Evolutionary conservation across 2,329 filamentous ascomycete species (phyloP).

Genomic region (Pseudogymnoascus destructans): DNA sequence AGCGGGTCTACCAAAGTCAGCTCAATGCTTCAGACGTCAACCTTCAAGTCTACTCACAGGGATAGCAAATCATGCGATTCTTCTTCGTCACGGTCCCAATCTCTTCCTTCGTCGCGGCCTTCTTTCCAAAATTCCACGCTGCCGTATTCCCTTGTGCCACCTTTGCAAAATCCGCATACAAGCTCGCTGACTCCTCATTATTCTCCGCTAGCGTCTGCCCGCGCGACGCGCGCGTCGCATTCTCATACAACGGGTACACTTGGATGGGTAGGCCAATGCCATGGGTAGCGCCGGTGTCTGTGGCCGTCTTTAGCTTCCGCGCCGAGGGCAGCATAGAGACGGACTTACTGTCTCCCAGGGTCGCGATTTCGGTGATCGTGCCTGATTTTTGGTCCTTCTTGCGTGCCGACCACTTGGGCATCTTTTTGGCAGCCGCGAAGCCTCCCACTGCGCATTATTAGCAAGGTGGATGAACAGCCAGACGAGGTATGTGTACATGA

Average conservation of each 20-base stretch:
- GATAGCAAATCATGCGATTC: constrained; percentile 56
- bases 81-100: constrained; percentile 41
- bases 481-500: constrained; percentile 31
- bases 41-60: constrained; percentile 35
- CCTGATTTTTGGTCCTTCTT: constrained; percentile 34
- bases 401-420: constrained; percentile 47
- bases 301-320: constrained; percentile 9
- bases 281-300: constrained; percentile 43
- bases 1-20: constrained; percentile 41
- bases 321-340: constrained; percentile 6
- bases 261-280: constrained; percentile 51
- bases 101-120: constrained; percentile 31
- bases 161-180: constrained; percentile 49
- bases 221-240: constrained; percentile 43
- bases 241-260: constrained; percentile 55
- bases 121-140: constrained; percentile 44
- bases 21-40: constrained; percentile 9
- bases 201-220: constrained; percentile 42
- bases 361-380: constrained; percentile 37
- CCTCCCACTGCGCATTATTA: constrained; percentile 33
- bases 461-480: constrained; percentile 24
- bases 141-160: constrained; percentile 39
- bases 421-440: constrained; percentile 36
- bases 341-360: constrained; percentile 30
- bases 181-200: constrained; percentile 40